Evolutionary conservation across 306 rosid species (phyloP), one percentile per base, ranked within the genome.

Genomic region (Sechiopsis laciniata): DNA sequence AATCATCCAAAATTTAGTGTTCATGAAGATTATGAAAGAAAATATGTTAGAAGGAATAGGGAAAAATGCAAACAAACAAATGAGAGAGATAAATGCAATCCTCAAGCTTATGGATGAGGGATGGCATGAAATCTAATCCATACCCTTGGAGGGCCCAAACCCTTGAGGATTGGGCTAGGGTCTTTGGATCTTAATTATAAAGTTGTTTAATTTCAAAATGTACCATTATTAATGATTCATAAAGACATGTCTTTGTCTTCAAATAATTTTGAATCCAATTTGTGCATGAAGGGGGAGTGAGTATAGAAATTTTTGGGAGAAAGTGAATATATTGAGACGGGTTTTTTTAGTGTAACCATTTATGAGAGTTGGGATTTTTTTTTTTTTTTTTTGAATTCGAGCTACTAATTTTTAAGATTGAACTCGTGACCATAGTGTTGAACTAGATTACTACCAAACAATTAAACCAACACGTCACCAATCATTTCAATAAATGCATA

Each of bases 71-170:
- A 65, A 65, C 53, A 65, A 65, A 42, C 54, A 66, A 19, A 42
- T 66, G 55, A 42, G 72, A 66, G 35, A 45, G 72, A 66, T n/a
- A 37, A n/a, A 17, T 66, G 32, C 0, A 66, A 45, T 63, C 72
- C 17, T 66, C 12, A 46, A 68, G 7, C 57, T 68, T 48, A 46
- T 68, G 73, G 56, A 48, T 3, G 57, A 48, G 56, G 42, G 19
- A 50, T 48, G 74, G 45, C 74, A 14, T 50, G 8, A 14, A 69
- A 51, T 69, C 74, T 48, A 50, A 69, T 69, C 74, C 74, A 50
- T 50, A 22, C 11, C 37, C 0, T 69, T 10, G 51, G 42, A 57
- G 48, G 73, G 73, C 56, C 73, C 74, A 57, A 69, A 69, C 24
- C 8, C 58, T 50, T 15, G 16, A 48, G 74, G 21, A 26, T 51